Base-by-base conservation (phyloP, 78 protist genomes). In the Dictyostelium discoideum region DNA sequence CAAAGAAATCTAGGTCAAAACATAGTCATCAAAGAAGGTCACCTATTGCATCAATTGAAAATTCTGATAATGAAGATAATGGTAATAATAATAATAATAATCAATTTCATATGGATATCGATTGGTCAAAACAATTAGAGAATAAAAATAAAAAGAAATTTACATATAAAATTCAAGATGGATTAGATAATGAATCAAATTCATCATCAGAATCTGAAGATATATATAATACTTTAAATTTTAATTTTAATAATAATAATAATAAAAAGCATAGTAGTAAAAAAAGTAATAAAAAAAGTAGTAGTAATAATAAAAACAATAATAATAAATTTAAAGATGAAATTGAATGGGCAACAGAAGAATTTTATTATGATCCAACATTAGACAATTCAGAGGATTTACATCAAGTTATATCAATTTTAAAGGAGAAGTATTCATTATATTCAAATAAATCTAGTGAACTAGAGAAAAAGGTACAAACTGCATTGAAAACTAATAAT, bases 281-380 rank as follows among this genome's bases (percentile, higher is more conserved):
- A 50, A 26, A 88, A 67, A 29, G 37, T 80, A 42, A 11, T 40
- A 14, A 20, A 72, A 44, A 32, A 32, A 32, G 37, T 32, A 32
- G 37, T 29, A 73, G 72, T 18, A 72, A 88, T 29, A 73, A 50
- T 18, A 72, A 88, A 67, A 29, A 24, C 67, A 42, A 11, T 40
- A 14, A 20, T 46, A 44, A 22, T n/a, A 24, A 54, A 73, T 26
- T 67, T 18, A 57, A 79, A 24, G 78, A 67, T 20, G 77, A 73
- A 13, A 82, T 90, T 72, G 77, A 57, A 8, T 90, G 95, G 95
- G 95, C 95, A 37, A 90, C 95, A 1, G 95, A 90, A 50, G 95
- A 90, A 42, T 90, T 90, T 60, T 90, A 90, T 50, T 90, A 90
- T 72, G 95, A 90, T 54, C 95, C 95, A 26, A 20, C 67, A 16